These are phyloP conservation scores for Cyberlindnera galapagoensis DNA, from an alignment of 805 yeast genomes.

Conservation along the genomic window DNA sequence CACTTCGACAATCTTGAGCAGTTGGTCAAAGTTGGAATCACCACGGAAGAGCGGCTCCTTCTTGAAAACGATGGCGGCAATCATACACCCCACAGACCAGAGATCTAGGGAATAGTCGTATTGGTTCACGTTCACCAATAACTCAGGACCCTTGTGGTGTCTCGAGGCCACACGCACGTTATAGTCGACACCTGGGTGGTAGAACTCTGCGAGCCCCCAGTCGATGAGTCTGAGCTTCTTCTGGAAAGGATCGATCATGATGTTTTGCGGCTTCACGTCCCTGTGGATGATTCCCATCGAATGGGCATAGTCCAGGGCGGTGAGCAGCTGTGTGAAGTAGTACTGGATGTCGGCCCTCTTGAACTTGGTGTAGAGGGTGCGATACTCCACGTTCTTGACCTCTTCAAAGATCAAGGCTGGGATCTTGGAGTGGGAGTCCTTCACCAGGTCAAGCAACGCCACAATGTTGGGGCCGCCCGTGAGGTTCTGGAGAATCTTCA, in stretches of 20 bases:
- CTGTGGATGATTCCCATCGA: constrained; percentile 95
- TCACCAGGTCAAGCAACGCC: constrained; percentile 70
- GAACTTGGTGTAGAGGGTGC: constrained; percentile 74
- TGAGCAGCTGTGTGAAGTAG: constrained; percentile 74
- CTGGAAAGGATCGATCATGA: constrained; percentile 83
- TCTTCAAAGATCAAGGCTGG: constrained; percentile 86
- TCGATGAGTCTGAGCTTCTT: constrained; percentile 75
- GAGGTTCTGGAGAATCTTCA: constrained; percentile 77
- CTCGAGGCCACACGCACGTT: constrained; percentile 93
- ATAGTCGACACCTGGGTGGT: constrained; percentile 82
- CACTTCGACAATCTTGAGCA: constrained; percentile 82
- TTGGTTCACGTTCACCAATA: constrained; percentile 76
- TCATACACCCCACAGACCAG: constrained; percentile 93
- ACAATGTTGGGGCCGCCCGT: constrained; percentile 82
- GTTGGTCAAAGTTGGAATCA: constrained; percentile 82
- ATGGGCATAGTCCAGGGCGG: constrained; percentile 84
- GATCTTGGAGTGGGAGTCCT: constrained; percentile 72
- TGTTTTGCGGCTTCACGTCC: constrained; percentile 93
- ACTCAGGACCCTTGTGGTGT: constrained; percentile 90
- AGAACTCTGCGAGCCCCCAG: constrained; percentile 95
- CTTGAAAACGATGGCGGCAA: constrained; percentile 84
- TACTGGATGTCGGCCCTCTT: constrained; percentile 70
- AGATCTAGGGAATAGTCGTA: constrained; percentile 89
- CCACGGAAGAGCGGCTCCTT: constrained; percentile 94
- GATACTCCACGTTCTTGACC: constrained; percentile 76